These are phyloP conservation scores for Cokeromyces recurvatus DNA, from an alignment of 371 early-diverging fungal species.

Conservation along the genomic window DNA sequence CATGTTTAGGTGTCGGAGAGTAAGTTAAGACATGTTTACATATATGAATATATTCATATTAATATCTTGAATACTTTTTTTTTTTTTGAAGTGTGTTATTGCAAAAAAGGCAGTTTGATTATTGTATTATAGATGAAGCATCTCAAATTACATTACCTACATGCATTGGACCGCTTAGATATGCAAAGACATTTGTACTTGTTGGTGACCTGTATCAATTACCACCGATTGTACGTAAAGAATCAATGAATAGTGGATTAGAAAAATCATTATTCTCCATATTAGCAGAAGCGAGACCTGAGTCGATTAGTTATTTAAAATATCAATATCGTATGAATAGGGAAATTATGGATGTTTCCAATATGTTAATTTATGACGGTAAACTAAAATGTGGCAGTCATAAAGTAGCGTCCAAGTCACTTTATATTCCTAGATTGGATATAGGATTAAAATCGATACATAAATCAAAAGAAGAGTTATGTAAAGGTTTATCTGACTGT, in stretches of 20 bases:
- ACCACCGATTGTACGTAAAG: slow-evolving; percentile 82
- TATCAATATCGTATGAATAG: slow-evolving; percentile 97
- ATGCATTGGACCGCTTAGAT: slow-evolving; percentile 89
- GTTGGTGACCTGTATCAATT: slow-evolving; percentile 99
- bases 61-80: background rate
- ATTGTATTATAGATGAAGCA: slow-evolving; percentile 98
- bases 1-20: slow-evolving; percentile 87
- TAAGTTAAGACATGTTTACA: slow-evolving; percentile 36
- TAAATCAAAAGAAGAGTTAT: background rate
- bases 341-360: slow-evolving; percentile 90
- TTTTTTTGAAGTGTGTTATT: slow-evolving; percentile 46
- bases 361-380: slow-evolving; percentile 80
- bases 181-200: slow-evolving; percentile 83
- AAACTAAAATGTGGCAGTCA: slow-evolving; percentile 74
- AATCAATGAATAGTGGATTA: slow-evolving; percentile 48
- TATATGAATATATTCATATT: no score
- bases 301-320: slow-evolving; percentile 70
- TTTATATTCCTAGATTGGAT: slow-evolving; percentile 47
- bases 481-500: slow-evolving; percentile 23
- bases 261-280: slow-evolving; percentile 72
- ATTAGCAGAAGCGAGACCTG: slow-evolving; percentile 79
- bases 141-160: slow-evolving; percentile 96
- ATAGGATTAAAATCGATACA: slow-evolving; percentile 26
- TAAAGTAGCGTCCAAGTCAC: slow-evolving; percentile 48
- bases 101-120: slow-evolving; percentile 83